These are phyloP conservation scores for Globisporangium spiculum DNA, from an alignment of 352 stramenopile species.

Conservation along the genomic window DNA sequence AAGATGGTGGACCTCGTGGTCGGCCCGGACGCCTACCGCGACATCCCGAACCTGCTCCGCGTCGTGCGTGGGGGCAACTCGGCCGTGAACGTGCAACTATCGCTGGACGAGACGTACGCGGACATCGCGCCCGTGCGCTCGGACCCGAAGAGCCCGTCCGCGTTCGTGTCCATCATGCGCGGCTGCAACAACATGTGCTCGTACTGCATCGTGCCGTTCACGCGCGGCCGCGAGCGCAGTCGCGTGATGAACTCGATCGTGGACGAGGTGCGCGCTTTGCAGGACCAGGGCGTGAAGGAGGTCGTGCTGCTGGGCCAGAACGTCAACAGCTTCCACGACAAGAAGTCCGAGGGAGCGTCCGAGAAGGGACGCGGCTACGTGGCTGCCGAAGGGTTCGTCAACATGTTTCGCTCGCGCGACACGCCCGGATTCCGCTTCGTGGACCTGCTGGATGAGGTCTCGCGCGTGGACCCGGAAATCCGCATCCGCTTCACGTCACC, in stretches of 20 bases:
- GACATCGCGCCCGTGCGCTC: conserved; percentile 95
- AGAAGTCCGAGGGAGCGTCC: conserved; percentile 60
- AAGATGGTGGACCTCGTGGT: conserved; percentile 98
- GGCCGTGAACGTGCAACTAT: conserved; percentile 95
- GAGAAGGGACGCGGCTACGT: conserved; percentile 76
- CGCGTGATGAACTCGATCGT: conserved; percentile 92
- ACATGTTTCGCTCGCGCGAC: conserved; percentile 91
- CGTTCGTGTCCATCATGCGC: conserved; percentile 98
- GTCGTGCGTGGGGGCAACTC: conserved; percentile 74
- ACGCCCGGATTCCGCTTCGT: conserved; percentile 94
- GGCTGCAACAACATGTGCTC: conserved; percentile 99
- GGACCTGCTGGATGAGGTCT: conserved; percentile 95
- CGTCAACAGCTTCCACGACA: conserved; percentile 99
- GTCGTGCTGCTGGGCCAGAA: conserved; percentile 99
- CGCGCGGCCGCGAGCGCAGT: conserved; percentile 94
- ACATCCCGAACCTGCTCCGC: conserved; percentile 94
- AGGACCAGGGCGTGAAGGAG: conserved; percentile 95
- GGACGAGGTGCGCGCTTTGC: conserved; percentile 89
- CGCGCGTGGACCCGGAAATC: conserved; percentile 92
- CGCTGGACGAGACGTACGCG: conserved; percentile 97
- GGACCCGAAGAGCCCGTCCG: conserved; percentile 80
- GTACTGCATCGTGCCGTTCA: conserved; percentile 99
- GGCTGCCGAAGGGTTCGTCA: conserved; percentile 91
- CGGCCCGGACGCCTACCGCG: conserved; percentile 97
- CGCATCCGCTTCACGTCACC: conserved; percentile 99